These are phyloP conservation scores for Agarophyton chilense DNA, from an alignment of 23 red algal genomes.

Conservation along the genomic window DNA sequence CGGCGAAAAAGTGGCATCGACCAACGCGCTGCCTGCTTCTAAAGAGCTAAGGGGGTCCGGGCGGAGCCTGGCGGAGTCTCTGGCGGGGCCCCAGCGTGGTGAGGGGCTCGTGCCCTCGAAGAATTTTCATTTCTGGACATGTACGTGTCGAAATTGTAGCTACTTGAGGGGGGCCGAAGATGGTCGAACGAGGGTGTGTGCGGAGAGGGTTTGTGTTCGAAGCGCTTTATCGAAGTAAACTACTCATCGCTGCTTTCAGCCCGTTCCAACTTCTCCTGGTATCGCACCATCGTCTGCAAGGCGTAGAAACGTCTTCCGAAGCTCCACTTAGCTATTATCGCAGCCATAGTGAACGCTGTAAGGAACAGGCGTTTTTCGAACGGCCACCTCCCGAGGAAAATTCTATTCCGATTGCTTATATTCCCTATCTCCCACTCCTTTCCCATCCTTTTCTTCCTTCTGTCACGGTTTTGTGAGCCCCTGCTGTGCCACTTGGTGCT, in stretches of 20 bases:
- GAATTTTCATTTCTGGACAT: no score
- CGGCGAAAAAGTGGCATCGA: no score
- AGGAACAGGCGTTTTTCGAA: constrained; percentile 22
- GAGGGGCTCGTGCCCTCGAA: no score
- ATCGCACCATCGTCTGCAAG: neutral
- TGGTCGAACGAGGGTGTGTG: no score
- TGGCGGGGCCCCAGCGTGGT: no score
- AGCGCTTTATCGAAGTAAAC: neutral
- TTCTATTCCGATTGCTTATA: constrained; percentile 11
- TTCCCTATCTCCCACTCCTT: constrained; percentile 43
- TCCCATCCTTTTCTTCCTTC: constrained; percentile 6
- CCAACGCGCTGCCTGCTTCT: no score
- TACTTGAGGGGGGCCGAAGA: no score
- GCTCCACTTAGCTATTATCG: constrained; percentile 7
- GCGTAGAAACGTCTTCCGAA: neutral
- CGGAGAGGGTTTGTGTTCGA: no score
- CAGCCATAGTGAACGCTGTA: neutral
- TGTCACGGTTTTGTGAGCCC: neutral
- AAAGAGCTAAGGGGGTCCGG: no score
- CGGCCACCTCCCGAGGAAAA: constrained; percentile 39
- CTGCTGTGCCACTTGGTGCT: neutral
- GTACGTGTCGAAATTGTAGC: no score
- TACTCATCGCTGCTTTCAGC: neutral
- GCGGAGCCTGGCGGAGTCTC: no score
- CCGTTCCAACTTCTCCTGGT: neutral